Evolutionary conservation across 306 rosid species (phyloP).

Genomic region (Prunus fruticosa): DNA sequence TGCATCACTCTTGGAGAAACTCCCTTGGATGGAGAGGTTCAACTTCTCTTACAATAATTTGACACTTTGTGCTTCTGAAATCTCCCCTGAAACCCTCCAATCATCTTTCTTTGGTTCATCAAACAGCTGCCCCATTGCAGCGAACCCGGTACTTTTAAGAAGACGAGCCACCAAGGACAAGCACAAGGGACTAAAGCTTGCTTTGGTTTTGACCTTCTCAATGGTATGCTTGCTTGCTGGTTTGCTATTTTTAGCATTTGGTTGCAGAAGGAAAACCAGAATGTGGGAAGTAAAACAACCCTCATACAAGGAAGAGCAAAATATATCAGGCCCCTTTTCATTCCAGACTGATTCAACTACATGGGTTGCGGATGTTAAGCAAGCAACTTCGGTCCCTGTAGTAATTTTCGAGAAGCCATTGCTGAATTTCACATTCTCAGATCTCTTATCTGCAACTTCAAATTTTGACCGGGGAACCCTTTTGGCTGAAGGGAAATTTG

Average conservation of each 20-base stretch:
- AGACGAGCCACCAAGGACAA: conserved; percentile 31
- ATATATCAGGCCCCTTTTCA: conserved; percentile 89
- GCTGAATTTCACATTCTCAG: conserved; percentile 84
- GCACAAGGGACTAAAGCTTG: conserved; percentile 64
- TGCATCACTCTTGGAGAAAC: conserved; percentile 46
- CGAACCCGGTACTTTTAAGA: conserved; percentile 58
- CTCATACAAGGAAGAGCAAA: conserved; percentile 80
- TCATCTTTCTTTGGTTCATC: conserved; percentile 64
- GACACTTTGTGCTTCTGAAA: conserved; percentile 64
- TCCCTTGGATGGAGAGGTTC: conserved; percentile 71
- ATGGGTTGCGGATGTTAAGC: conserved; percentile 99
- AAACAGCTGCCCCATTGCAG: conserved; percentile 91
- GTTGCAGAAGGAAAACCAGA: conserved; percentile 74
- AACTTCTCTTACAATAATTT: conserved; percentile 92
- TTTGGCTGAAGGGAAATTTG: conserved; percentile 98
- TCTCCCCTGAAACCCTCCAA: conserved; percentile 43
- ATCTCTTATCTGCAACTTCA: conserved; percentile 87
- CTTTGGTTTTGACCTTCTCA: conserved; percentile 66
- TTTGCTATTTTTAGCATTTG: conserved; percentile 69
- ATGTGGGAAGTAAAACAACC: conserved; percentile 75
- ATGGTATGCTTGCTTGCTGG: conserved; percentile 76
- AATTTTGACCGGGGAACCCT: conserved; percentile 93
- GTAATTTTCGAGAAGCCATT: conserved; percentile 93
- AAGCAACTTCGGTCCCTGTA: conserved; percentile 83
- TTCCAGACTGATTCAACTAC: conserved; percentile 96